Conservation (phyloP, 2,329 filamentous ascomycete species). For the Trichoderma endophyticum region DNA sequence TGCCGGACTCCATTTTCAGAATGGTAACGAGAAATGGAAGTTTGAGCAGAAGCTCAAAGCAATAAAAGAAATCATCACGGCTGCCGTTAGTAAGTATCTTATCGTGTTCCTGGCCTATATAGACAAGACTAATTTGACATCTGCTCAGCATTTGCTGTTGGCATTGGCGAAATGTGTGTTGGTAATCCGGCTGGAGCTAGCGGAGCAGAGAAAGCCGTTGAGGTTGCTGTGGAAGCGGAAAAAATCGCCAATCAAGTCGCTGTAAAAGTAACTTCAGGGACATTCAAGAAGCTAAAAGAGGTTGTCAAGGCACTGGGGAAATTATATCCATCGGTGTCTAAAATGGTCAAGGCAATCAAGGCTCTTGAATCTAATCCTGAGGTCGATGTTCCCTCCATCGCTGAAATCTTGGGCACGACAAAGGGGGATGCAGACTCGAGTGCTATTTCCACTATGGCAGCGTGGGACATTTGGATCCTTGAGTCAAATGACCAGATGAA, state of each 20-base stretch:
- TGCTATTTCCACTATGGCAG: background rate
- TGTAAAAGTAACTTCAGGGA: background rate
- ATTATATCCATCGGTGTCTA: background rate
- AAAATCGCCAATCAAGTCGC: background rate
- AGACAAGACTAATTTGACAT: background rate
- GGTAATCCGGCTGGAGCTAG: background rate
- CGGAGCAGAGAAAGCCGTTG: background rate
- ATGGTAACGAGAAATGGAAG: background rate
- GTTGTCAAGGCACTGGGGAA: background rate
- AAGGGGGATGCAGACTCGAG: background rate
- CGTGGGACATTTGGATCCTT: background rate
- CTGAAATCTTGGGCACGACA: background rate
- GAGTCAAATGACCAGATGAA: background rate
- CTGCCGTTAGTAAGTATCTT: background rate
- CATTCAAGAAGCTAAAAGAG: background rate
- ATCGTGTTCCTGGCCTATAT: background rate
- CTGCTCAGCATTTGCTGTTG: background rate
- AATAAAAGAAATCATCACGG: background rate
- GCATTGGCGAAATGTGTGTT: background rate
- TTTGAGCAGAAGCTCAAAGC: background rate
- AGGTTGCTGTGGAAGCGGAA: background rate
- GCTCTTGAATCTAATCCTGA: background rate
- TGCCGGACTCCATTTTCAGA: background rate
- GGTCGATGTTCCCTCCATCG: background rate
- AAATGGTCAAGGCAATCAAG: background rate